Evolutionary conservation across 768 basidiomycete genomes (phyloP), one percentile per base, ranked within the genome.

Genomic region (Gyrodon lividus): DNA sequence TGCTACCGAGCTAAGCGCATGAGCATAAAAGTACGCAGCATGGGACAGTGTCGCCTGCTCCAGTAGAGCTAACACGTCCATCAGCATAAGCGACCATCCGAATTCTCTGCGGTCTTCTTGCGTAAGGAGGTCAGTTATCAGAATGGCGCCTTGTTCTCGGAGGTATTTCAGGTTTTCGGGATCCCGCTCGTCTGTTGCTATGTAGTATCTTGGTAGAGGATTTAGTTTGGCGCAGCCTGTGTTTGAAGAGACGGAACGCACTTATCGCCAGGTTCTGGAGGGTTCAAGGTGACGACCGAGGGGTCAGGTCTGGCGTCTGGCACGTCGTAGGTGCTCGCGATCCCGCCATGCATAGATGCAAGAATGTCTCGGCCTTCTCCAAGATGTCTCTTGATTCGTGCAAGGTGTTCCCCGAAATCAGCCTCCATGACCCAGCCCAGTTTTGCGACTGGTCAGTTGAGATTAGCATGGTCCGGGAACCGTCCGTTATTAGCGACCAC

Each of bases 161-260:
- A 78, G 58, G 45, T 65, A 66, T 8, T 59, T 22, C 9, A 76
- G 60, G 14, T 64, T 67, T 0, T 57, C 57, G 0, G 68, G 61
- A 48, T 68, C 58, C 26, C 76, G 74, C 52, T 78, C 77, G 49
- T 78, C 77, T 19, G 70, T 74, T n/a, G 70, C 71, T 8, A 73
- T 60, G 46, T 67, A 72, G 38, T 58, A 74, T 38, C 70, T 72
- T 23, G 20, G 19, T 6, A 40, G 14, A 1, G 20, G 23, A 43
- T n/a, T 35, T 17, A 39, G 23, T 14, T 7, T 42, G 39, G 13
- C 24, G 13, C 40, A 14, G 6, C 13, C 23, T 6, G 5, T 1
- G 20, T 6, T 8, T 8, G 26, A 20, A 26, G 30, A 12, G 2
- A 37, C 9, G n/a, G 16, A 2, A 35, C 55, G 37, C 34, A 71